These are phyloP conservation scores for Pseudogymnoascus pannorum DNA, from an alignment of 2,329 filamentous ascomycete genomes.

Conservation along the genomic window DNA sequence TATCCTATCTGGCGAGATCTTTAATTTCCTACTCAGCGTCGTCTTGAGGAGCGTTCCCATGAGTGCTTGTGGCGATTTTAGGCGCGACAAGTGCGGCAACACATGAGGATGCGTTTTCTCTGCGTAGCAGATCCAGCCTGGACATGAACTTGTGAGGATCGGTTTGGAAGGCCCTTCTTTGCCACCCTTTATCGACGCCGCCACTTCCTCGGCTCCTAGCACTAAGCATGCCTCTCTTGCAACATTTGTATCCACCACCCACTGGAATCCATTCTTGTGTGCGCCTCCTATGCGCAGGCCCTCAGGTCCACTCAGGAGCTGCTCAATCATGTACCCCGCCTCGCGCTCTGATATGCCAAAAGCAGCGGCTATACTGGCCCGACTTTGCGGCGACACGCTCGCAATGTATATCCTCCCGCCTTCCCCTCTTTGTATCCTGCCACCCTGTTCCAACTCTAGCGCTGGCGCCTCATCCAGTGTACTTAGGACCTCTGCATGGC, in stretches of 20 bases:
- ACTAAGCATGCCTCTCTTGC: conserved; percentile 79
- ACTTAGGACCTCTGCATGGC: conserved; percentile 81
- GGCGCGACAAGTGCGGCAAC: conserved; percentile 77
- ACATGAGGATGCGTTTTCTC: conserved; percentile 97
- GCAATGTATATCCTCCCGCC: conserved; percentile 79
- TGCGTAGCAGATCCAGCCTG: conserved; percentile 97
- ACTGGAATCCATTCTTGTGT: conserved; percentile 71
- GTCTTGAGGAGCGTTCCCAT: conserved; percentile 88
- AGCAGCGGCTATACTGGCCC: conserved; percentile 81
- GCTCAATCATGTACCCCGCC: conserved; percentile 75
- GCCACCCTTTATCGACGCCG: conserved; percentile 30
- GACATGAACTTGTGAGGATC: conserved; percentile 82
- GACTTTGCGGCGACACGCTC: conserved; percentile 84
- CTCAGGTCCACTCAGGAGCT: conserved; percentile 63
- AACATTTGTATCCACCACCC: conserved; percentile 84
- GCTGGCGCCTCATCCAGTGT: conserved; percentile 64
- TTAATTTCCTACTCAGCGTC: conserved; percentile 63
- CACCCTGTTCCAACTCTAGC: conserved; percentile 18
- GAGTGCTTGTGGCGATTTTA: conserved; percentile 92
- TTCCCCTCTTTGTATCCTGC: conserved; percentile 21
- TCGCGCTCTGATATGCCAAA: conserved; percentile 66
- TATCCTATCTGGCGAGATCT: conserved; percentile 69
- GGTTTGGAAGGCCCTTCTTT: conserved; percentile 39
- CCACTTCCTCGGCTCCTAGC: conserved; percentile 65
- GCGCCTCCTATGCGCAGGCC: conserved; percentile 65